These are phyloP conservation scores for Letharia lupina DNA, from an alignment of 495 filamentous ascomycete genomes.

Conservation along the genomic window DNA sequence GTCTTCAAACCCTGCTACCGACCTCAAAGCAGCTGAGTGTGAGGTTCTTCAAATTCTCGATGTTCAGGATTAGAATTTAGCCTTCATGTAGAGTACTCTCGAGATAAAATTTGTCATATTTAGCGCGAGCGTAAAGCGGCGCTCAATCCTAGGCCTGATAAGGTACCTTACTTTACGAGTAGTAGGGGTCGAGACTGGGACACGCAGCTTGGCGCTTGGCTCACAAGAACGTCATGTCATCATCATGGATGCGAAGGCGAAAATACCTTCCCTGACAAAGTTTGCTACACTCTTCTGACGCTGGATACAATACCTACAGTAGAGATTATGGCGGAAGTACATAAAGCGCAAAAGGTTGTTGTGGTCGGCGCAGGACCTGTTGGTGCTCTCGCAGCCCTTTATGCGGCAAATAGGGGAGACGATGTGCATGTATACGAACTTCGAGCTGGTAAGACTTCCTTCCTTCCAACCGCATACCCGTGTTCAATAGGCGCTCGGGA, in stretches of 20 bases:
- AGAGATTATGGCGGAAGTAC: conserved; percentile 15
- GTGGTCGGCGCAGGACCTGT: conserved; percentile 90
- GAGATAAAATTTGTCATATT: too few species aligned
- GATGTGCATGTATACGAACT: conserved; percentile 93
- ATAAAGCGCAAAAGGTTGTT: conserved; percentile 55
- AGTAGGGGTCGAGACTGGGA: too few species aligned
- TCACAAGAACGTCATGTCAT: too few species aligned
- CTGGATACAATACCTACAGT: neutral
- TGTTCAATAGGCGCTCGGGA: neutral
- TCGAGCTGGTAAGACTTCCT: conserved; percentile 65
- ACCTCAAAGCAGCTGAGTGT: too few species aligned
- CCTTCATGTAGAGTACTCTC: too few species aligned
- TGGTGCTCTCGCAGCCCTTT: conserved; percentile 82
- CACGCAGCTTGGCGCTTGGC: too few species aligned
- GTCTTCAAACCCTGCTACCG: too few species aligned
- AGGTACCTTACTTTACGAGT: too few species aligned
- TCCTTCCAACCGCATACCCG: neutral
- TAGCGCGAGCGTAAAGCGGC: too few species aligned
- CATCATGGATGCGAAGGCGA: neutral
- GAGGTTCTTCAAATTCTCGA: too few species aligned
- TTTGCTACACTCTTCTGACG: neutral
- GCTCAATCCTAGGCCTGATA: too few species aligned
- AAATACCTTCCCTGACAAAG: neutral
- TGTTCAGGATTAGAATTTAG: too few species aligned
- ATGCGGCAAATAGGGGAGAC: conserved; percentile 78